These are phyloP conservation scores for Tuber borchii DNA, from an alignment of 495 filamentous ascomycete genomes.

Conservation along the genomic window DNA sequence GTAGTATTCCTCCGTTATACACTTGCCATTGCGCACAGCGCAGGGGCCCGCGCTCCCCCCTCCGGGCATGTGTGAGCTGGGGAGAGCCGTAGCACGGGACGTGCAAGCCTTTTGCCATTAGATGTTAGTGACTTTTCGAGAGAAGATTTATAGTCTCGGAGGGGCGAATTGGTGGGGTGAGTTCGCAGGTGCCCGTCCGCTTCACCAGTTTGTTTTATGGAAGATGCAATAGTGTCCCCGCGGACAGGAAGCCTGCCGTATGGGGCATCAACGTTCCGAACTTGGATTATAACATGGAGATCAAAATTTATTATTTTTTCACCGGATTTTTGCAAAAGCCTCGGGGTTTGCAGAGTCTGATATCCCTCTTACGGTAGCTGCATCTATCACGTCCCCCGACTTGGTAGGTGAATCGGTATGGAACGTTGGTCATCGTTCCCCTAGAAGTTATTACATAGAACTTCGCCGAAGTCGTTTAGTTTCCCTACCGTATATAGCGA, in stretches of 20 bases:
- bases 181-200: not conserved
- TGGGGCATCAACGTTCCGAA: no score
- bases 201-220: not conserved
- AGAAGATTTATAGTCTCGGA: not conserved
- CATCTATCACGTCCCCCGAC: no score
- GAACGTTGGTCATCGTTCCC: constrained; percentile 44
- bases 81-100: not conserved
- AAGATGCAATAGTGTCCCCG: not conserved
- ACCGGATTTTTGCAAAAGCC: no score
- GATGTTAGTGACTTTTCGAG: not conserved
- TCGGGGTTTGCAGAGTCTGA: no score
- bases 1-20: no score
- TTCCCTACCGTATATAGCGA: constrained; percentile 36
- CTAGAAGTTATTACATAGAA: constrained; percentile 45
- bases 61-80: not conserved
- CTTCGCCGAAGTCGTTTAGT: constrained; percentile 45
- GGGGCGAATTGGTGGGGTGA: not conserved
- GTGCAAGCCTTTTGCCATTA: not conserved
- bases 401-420: constrained; percentile 45
- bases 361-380: no score
- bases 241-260: no score
- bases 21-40: no score
- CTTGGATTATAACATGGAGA: no score
- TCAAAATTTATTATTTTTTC: not conserved
- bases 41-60: no score